Evolutionary conservation across 345 rosid genomes (phyloP).

Genomic region (Sisymbrium altissimum): DNA sequence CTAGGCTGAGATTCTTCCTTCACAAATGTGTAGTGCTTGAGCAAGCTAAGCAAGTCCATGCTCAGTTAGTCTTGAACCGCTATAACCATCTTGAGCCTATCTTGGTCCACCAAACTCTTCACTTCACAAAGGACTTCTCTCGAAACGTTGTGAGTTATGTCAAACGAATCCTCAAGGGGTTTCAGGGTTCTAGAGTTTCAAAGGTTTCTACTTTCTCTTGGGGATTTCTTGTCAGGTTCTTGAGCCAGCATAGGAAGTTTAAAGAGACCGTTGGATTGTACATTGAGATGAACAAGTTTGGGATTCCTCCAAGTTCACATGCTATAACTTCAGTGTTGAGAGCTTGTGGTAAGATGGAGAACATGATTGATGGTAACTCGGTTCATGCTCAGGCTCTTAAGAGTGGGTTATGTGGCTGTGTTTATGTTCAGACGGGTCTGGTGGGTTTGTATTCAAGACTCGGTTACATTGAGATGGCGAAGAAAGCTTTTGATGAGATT

Average conservation of each 20-base stretch:
- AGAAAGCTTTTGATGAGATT: conserved; percentile 50
- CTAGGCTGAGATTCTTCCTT: conserved; percentile 36
- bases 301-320: conserved; percentile 49
- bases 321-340: conserved; percentile 60
- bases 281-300: conserved; percentile 47
- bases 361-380: conserved; percentile 36
- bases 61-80: conserved; percentile 40
- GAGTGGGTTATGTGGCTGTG: conserved; percentile 51
- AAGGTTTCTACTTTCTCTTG: conserved; percentile 46
- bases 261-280: conserved; percentile 46
- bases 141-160: conserved; percentile 38
- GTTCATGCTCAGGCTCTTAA: conserved; percentile 56
- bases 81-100: conserved; percentile 41
- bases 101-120: conserved; percentile 47
- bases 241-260: conserved; percentile 55
- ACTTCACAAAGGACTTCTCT: conserved; percentile 37
- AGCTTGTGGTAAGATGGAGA: conserved; percentile 49
- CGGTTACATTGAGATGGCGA: conserved; percentile 48
- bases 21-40: conserved; percentile 24
- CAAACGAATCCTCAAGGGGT: conserved; percentile 38
- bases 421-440: conserved; percentile 68
- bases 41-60: conserved; percentile 55
- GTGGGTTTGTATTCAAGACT: conserved; percentile 59
- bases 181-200: neutral
- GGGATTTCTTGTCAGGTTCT: conserved; percentile 57